These are phyloP conservation scores for Fusarium sp. DNA, from an alignment of 2,329 filamentous ascomycete genomes.

Conservation along the genomic window DNA sequence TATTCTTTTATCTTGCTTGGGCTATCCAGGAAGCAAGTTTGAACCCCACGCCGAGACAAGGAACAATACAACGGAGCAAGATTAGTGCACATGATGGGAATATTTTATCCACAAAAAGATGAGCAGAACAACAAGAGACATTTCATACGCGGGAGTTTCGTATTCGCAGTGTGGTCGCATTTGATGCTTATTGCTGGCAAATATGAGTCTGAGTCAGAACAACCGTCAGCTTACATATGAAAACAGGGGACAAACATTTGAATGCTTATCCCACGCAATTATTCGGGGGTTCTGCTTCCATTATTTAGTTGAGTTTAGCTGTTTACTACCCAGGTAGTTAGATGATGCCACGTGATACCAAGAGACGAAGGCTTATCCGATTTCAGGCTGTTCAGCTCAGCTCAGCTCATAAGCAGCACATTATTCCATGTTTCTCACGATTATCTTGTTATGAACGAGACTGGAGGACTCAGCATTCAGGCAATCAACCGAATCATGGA, in stretches of 20 bases:
- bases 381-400: not conserved
- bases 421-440: not conserved
- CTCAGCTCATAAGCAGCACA: not conserved
- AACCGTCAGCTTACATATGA: not conserved
- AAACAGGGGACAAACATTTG: not conserved
- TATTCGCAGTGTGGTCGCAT: too few relatives aligned
- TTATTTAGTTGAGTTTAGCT: constrained; percentile 3
- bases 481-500: constrained; percentile 27
- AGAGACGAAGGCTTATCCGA: not conserved
- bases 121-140: too few relatives aligned
- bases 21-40: too few relatives aligned
- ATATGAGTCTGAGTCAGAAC: too few relatives aligned
- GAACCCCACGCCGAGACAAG: too few relatives aligned
- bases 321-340: not conserved
- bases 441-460: constrained; percentile 1
- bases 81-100: too few relatives aligned
- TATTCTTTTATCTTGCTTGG: too few relatives aligned
- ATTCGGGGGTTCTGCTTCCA: too few relatives aligned
- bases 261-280: not conserved
- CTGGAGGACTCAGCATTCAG: constrained; percentile 16
- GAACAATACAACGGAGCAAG: too few relatives aligned
- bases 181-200: too few relatives aligned
- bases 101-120: too few relatives aligned
- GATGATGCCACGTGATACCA: constrained; percentile 25
- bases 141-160: too few relatives aligned